These are phyloP conservation scores for Phylloboletellus chloephorus DNA, from an alignment of 1,284 basidiomycete genomes.

Conservation along the genomic window DNA sequence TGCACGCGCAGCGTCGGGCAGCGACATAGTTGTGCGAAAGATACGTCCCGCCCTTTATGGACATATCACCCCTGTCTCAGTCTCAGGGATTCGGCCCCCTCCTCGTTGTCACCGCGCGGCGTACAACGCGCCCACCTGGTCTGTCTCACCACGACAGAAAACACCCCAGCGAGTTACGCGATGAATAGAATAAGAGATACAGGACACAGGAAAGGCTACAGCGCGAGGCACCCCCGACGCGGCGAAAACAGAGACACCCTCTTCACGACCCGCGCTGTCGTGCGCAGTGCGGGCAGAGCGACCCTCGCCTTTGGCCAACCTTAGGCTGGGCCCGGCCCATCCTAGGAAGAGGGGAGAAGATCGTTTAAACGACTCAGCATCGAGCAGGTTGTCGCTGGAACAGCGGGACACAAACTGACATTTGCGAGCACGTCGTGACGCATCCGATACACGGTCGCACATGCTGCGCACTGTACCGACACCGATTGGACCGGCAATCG, in stretches of 20 bases:
- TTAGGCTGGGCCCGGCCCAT: conserved; percentile 21
- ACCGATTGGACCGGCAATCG: conserved; percentile 35
- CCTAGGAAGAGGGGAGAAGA: conserved; percentile 11
- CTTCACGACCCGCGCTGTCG: conserved; percentile 14
- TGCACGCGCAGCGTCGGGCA: too few species aligned
- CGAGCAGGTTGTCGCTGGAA: not conserved
- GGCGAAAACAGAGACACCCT: not conserved
- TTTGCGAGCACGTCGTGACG: conserved; percentile 33
- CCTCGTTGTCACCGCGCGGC: conserved; percentile 27
- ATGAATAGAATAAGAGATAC: conserved; percentile 19
- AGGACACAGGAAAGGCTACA: conserved; percentile 14
- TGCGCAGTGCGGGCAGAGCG: conserved; percentile 22
- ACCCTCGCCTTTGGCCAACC: conserved; percentile 18
- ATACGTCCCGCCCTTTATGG: too few species aligned
- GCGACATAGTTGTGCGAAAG: too few species aligned
- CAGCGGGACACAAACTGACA: conserved; percentile 22
- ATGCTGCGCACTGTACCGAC: conserved; percentile 39
- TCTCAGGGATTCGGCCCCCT: too few species aligned
- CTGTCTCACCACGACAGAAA: conserved; percentile 5
- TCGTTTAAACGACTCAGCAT: conserved; percentile 8
- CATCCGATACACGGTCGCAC: conserved; percentile 31
- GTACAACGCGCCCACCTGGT: conserved; percentile 4
- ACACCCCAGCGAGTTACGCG: not conserved
- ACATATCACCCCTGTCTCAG: too few species aligned
- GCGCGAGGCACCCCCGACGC: conserved; percentile 3